A percentile compares a stretch with the other conserved stretches of the same genome.
phyloP scores from a whole-genome alignment of 306 rosid genomes.

The Oemleria cerasiformis region DNA sequence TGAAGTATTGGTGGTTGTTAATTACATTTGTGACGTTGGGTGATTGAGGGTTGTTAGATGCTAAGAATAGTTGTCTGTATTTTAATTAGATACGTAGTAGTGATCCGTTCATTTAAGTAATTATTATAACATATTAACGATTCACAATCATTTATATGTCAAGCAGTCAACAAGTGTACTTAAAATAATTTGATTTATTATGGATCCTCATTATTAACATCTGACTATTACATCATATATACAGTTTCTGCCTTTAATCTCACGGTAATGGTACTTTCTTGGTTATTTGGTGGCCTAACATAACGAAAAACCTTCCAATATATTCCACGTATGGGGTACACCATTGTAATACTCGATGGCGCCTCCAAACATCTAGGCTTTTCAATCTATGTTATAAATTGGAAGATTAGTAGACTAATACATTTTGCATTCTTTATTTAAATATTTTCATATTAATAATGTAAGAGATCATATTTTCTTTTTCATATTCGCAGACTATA shows the following conservation, averaged over 20 bases:
- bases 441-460: not conserved
- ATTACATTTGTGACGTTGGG: no score
- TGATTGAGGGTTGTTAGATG: no score
- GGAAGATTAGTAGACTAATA: not conserved
- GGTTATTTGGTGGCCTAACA: constrained; percentile 38
- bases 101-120: no score
- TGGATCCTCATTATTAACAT: no score
- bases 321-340: constrained; percentile 13
- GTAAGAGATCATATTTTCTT: no score
- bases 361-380: not conserved
- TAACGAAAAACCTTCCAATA: constrained; percentile 23
- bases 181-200: no score
- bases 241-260: constrained; percentile 6
- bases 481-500: no score
- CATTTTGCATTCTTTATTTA: not conserved
- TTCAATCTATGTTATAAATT: not conserved
- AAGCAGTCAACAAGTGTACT: no score
- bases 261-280: constrained; percentile 2
- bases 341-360: not conserved
- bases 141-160: no score
- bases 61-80: no score
- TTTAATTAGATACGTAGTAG: no score
- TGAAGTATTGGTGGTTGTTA: not conserved
- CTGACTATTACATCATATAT: not conserved
- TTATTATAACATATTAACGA: no score